These are phyloP conservation scores for Euphorbia lathyris DNA, from an alignment of 345 rosid species.

Conservation along the genomic window DNA sequence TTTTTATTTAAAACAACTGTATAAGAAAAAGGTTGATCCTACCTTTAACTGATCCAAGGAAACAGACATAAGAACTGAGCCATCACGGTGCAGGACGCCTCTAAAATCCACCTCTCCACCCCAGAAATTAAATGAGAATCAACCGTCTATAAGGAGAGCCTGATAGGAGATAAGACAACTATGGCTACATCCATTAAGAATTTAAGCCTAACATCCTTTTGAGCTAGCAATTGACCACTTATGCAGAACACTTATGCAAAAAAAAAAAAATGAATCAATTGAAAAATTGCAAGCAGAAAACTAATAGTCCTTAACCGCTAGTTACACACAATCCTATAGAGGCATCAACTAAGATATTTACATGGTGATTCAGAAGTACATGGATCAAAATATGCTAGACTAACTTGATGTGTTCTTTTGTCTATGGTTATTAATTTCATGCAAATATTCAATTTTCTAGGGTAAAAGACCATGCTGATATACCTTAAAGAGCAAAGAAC, in stretches of 20 bases:
- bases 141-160: conserved; percentile 14
- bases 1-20: neutral
- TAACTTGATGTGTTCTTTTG: neutral
- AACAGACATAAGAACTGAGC: conserved; percentile 91
- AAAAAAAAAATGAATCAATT: neutral
- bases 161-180: neutral
- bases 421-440: neutral
- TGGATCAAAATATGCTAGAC: neutral
- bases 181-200: neutral
- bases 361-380: neutral
- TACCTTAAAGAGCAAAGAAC: neutral
- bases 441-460: neutral
- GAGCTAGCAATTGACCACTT: conserved; percentile 83
- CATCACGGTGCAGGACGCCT: conserved; percentile 95
- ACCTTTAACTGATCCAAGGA: conserved; percentile 84
- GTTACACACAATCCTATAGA: neutral
- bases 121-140: conserved; percentile 34
- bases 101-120: conserved; percentile 96
- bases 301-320: neutral
- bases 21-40: conserved; percentile 10
- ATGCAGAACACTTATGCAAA: neutral
- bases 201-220: conserved; percentile 67
- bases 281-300: neutral
- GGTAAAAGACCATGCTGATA: neutral
- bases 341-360: too few species aligned